Percentiles rank a stretch among this genome's conserved stretches.
Evolutionary conservation across 495 filamentous ascomycete species (phyloP).

Genomic region (Lasiosphaeria hispida): DNA sequence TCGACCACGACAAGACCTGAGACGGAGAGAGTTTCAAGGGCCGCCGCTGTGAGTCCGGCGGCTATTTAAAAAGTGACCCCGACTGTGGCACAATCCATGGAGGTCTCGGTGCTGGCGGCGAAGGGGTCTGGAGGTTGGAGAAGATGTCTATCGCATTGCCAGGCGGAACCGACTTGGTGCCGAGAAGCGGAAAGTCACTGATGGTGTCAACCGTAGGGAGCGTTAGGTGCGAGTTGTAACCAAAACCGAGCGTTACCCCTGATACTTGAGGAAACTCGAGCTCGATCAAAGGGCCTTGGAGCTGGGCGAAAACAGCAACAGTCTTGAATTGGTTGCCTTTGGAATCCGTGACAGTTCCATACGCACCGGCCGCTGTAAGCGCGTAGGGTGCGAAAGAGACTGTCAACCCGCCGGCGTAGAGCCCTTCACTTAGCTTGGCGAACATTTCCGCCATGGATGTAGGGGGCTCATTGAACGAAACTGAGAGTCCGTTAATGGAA

Average conservation of each 20-base stretch:
- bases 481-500: too few relatives aligned
- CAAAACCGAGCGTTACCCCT: constrained; percentile 21
- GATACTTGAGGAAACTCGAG: constrained; percentile 38
- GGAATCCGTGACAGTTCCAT: background rate
- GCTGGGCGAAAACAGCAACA: constrained; percentile 39
- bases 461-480: too few relatives aligned
- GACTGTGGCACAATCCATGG: background rate
- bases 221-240: constrained; percentile 31
- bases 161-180: constrained; percentile 29
- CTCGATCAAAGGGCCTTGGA: constrained; percentile 19
- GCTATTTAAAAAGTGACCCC: constrained; percentile 42
- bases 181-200: constrained; percentile 30
- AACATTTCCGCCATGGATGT: too few relatives aligned
- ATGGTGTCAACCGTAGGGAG: constrained; percentile 8
- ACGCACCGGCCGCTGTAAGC: background rate
- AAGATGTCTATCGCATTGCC: background rate
- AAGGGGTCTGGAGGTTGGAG: too few relatives aligned
- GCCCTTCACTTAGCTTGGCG: too few relatives aligned
- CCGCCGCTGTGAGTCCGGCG: constrained; percentile 38
- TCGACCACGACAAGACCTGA: constrained; percentile 39
- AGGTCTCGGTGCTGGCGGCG: too few relatives aligned
- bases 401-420: too few relatives aligned
- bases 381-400: too few relatives aligned
- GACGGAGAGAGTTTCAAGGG: constrained; percentile 42
- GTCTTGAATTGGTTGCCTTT: background rate